Conservation (phyloP, 148 eudicot species). For the Cornus controversa region DNA sequence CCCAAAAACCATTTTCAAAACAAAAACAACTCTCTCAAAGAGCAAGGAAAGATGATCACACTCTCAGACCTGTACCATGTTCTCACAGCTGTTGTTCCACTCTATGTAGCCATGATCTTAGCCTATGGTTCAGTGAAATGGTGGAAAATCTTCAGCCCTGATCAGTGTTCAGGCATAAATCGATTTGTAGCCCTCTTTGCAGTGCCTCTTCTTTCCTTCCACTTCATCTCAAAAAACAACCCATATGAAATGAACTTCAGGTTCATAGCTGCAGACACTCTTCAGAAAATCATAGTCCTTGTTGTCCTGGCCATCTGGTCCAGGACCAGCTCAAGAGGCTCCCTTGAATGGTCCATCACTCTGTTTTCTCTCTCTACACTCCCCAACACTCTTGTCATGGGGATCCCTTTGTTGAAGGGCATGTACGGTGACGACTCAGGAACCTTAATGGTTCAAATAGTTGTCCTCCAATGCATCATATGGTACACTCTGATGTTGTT, state of each 20-base stretch:
- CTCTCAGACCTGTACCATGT: conserved; percentile 72
- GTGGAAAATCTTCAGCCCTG: conserved; percentile 89
- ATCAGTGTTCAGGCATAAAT: conserved; percentile 88
- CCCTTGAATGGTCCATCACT: conserved; percentile 78
- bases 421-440: conserved; percentile 79
- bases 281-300: conserved; percentile 71
- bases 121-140: conserved; percentile 96
- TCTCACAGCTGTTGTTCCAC: conserved; percentile 70
- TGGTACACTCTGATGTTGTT: conserved; percentile 85
- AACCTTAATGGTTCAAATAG: conserved; percentile 74
- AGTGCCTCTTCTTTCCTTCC: conserved; percentile 78
- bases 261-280: conserved; percentile 81
- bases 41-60: conserved; percentile 44
- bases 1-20: conserved; percentile 1
- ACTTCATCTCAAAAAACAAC: conserved; percentile 75
- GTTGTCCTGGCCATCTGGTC: conserved; percentile 56
- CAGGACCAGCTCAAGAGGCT: conserved; percentile 49
- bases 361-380: conserved; percentile 69
- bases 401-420: conserved; percentile 73
- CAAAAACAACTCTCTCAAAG: neutral
- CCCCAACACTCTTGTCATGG: conserved; percentile 91
- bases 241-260: conserved; percentile 76
- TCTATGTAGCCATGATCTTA: conserved; percentile 86
- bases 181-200: conserved; percentile 81
- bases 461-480: conserved; percentile 72